Evolutionary conservation across 2,329 filamentous ascomycete genomes (phyloP).

Genomic region (Venturia asperata): DNA sequence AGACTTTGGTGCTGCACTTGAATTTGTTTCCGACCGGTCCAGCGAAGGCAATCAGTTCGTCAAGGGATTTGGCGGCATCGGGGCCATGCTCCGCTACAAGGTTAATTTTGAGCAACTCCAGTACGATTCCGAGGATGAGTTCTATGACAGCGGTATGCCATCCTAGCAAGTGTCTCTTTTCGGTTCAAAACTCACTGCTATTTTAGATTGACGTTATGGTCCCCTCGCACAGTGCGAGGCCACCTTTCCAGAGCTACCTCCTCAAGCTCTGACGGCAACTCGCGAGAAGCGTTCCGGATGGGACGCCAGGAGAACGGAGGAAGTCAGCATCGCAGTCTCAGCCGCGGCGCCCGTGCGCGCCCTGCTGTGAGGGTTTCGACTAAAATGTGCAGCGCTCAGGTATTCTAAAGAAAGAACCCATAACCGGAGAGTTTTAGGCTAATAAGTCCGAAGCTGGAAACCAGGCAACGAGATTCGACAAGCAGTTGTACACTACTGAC

Average conservation of each 20-base stretch:
- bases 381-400: background rate
- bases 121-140: conserved; percentile 70
- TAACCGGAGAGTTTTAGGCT: background rate
- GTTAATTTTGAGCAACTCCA: conserved; percentile 99
- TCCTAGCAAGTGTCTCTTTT: background rate
- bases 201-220: conserved; percentile 77
- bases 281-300: conserved; percentile 32
- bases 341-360: conserved; percentile 27
- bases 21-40: conserved; percentile 96
- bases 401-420: background rate
- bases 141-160: conserved; percentile 60
- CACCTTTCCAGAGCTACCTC: conserved; percentile 56
- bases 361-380: conserved; percentile 18
- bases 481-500: background rate
- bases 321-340: conserved; percentile 25
- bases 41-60: conserved; percentile 99
- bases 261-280: conserved; percentile 50
- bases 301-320: conserved; percentile 5
- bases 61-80: conserved; percentile 98
- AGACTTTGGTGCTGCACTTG: conserved; percentile 89
- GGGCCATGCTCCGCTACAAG: conserved; percentile 95
- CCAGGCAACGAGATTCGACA: background rate
- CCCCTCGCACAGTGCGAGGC: conserved; percentile 85
- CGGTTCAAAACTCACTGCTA: background rate
- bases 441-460: background rate